phyloP scores from a whole-genome alignment of 225 moss, liverwort and hornwort species.

The Antitrichia curtipendula region DNA sequence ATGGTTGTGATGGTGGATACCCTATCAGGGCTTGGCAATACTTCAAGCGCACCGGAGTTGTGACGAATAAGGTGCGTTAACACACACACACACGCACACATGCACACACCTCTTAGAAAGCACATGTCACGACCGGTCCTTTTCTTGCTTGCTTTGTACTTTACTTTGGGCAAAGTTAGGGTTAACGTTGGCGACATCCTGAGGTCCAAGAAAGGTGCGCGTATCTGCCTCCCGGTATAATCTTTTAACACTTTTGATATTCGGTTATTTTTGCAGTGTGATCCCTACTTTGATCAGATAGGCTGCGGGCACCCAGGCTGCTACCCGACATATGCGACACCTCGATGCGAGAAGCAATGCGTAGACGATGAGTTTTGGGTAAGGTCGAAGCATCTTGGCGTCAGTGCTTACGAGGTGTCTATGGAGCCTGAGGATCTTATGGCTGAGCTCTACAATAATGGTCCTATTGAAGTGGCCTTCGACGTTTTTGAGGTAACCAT shows the following conservation, averaged over 20 bases:
- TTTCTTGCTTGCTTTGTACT: not conserved
- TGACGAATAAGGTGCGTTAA: conserved; percentile 39
- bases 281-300: conserved; percentile 74
- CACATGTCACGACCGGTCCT: not conserved
- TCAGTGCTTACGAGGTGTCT: conserved; percentile 61
- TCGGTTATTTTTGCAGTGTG: conserved; percentile 29
- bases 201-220: not conserved
- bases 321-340: conserved; percentile 54
- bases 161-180: not conserved
- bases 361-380: conserved; percentile 81
- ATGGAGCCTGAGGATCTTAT: conserved; percentile 50
- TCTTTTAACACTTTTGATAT: not conserved
- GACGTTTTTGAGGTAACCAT: conserved; percentile 54
- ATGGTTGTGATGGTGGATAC: conserved; percentile 85
- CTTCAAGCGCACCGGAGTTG: conserved; percentile 91
- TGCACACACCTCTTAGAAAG: not conserved
- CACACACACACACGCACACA: too few relatives aligned
- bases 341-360: conserved; percentile 58
- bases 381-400: conserved; percentile 65
- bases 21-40: conserved; percentile 93
- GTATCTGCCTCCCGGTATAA: not conserved
- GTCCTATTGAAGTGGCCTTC: conserved; percentile 81
- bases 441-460: conserved; percentile 76
- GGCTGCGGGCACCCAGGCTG: conserved; percentile 95
- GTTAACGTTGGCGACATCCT: not conserved